These are phyloP conservation scores for Candida buenavistaensis DNA, from an alignment of 1,139 yeast species.

Conservation along the genomic window DNA sequence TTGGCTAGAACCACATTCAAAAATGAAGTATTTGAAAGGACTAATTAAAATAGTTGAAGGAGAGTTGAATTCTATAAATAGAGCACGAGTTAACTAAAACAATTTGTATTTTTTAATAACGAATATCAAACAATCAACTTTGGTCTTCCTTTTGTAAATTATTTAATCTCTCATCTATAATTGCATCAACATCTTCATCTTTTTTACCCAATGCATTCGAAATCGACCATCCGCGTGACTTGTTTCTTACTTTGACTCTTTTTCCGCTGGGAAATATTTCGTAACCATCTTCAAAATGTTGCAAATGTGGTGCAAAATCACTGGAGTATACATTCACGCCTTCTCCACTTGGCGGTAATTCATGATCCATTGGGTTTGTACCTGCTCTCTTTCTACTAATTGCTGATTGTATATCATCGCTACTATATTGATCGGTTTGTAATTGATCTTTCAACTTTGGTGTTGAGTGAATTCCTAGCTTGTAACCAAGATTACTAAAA, in stretches of 20 bases:
- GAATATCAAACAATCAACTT: slow-evolving; percentile 1
- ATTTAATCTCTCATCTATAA: slow-evolving; percentile 54
- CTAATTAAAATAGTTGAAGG: slow-evolving; percentile 21
- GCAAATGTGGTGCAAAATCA: slow-evolving; percentile 20
- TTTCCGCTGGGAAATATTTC: slow-evolving; percentile 76
- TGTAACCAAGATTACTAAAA: slow-evolving; percentile 12
- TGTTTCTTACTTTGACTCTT: slow-evolving; percentile 43
- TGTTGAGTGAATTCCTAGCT: slow-evolving; percentile 6
- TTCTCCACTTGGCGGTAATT: slow-evolving; percentile 53
- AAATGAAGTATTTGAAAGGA: slow-evolving; percentile 17
- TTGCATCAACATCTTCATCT: slow-evolving; percentile 59
- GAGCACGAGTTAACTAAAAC: slow-evolving; percentile 6
- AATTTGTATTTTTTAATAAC: background rate
- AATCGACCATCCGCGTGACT: slow-evolving; percentile 20
- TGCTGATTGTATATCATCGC: slow-evolving; percentile 21
- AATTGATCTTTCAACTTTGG: slow-evolving; percentile 2
- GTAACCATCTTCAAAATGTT: slow-evolving; percentile 33
- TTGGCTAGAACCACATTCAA: slow-evolving; percentile 35
- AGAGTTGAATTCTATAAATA: slow-evolving; percentile 20
- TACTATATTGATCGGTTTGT: slow-evolving; percentile 1
- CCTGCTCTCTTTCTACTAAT: slow-evolving; percentile 51
- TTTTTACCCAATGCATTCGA: slow-evolving; percentile 30
- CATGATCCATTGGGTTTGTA: slow-evolving; percentile 44
- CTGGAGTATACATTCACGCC: slow-evolving; percentile 33
- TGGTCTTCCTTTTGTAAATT: slow-evolving; percentile 17